A percentile compares a stretch with the other conserved stretches of the same genome.
These are phyloP conservation scores for Blastobotrys chiropterorum DNA, from an alignment of 805 yeast genomes.

Conservation along the genomic window DNA sequence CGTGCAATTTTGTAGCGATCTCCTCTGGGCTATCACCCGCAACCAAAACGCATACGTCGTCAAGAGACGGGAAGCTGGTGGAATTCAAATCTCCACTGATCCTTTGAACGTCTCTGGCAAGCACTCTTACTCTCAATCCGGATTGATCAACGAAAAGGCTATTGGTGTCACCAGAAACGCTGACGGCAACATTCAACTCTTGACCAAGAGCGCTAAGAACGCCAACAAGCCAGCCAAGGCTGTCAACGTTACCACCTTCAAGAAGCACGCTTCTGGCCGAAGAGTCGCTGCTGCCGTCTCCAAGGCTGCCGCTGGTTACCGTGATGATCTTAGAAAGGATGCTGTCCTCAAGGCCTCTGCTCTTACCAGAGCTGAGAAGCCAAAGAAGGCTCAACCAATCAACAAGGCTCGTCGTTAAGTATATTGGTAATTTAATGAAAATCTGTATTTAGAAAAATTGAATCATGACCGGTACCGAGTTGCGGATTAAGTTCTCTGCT, in stretches of 20 bases:
- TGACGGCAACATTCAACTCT: conserved; percentile 32
- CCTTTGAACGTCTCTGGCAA: conserved; percentile 44
- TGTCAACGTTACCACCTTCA: conserved; percentile 35
- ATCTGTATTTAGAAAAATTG: neutral
- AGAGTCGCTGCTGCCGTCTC: conserved; percentile 41
- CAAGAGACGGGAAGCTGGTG: conserved; percentile 38
- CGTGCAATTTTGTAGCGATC: conserved; percentile 31
- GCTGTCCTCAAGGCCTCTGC: conserved; percentile 46
- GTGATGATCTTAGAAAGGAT: conserved; percentile 42
- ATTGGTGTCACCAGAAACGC: conserved; percentile 36
- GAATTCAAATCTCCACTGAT: conserved; percentile 41
- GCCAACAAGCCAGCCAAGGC: conserved; percentile 43
- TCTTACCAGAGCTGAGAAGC: conserved; percentile 35
- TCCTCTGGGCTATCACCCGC: conserved; percentile 48
- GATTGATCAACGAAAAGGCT: conserved; percentile 46
- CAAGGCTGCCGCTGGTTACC: conserved; percentile 41
- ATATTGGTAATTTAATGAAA: neutral
- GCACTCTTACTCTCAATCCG: conserved; percentile 43
- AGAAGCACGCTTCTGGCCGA: conserved; percentile 39
- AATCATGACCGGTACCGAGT: conserved; percentile 1
- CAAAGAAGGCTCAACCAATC: conserved; percentile 33
- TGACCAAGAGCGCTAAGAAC: conserved; percentile 40
- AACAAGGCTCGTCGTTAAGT: conserved; percentile 18
- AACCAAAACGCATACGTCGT: conserved; percentile 42
- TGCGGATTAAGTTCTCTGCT: too few species aligned